Base-by-base conservation (phyloP, 495 filamentous ascomycete genomes). In the Xylaria sp. region DNA sequence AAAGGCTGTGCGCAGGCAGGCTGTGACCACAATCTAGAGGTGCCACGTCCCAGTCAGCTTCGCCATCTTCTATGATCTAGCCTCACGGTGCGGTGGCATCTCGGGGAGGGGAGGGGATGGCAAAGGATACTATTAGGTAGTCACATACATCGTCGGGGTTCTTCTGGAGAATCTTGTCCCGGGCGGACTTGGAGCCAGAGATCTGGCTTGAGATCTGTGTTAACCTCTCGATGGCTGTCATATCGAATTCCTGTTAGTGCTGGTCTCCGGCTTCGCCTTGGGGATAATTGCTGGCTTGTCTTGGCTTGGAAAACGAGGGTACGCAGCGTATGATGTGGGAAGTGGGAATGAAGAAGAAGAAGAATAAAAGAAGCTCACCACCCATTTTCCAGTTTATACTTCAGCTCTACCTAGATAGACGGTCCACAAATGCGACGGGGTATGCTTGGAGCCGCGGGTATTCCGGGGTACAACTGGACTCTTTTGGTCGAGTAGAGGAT, bases 1-100 rank as follows among this genome's bases (percentile, higher is more conserved):
- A 78, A 97, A 90, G 69, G 96, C 88, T 21, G 94, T 97, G 67
- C 96, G 94, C 77, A 98, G 92, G 73, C 93, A 93, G 76, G 91
- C 93, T 73, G 96, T 98, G 68, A 99, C 88, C 71, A 99, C 96
- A 77, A 98, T 89, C 90, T 92, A 77, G 37, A 48, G 15, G 17
- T 21, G n/a, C 6, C 21, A 50, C 0, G 52, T 14, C 31, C 4
- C 31, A n/a, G 57, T 76, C 65, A 74, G 67, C 57, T 72, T 43
- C 46, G 3, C 53, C 5, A 43, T 29, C 19, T 55, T 19, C 21
- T 63, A 29, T 40, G 65, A 29, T 57, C 2, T 37, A 12, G 55
- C n/a, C 7, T 35, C 31, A 29, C 29, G 3, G 21, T 17, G 41
- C 46, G n/a, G 11, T 14, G 1, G 14, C n/a, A 21, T 31, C 17